Percentiles rank a stretch among this genome's conserved stretches.
phyloP scores from a whole-genome alignment of 495 filamentous ascomycete species.

The Tuber umbilicatum region DNA sequence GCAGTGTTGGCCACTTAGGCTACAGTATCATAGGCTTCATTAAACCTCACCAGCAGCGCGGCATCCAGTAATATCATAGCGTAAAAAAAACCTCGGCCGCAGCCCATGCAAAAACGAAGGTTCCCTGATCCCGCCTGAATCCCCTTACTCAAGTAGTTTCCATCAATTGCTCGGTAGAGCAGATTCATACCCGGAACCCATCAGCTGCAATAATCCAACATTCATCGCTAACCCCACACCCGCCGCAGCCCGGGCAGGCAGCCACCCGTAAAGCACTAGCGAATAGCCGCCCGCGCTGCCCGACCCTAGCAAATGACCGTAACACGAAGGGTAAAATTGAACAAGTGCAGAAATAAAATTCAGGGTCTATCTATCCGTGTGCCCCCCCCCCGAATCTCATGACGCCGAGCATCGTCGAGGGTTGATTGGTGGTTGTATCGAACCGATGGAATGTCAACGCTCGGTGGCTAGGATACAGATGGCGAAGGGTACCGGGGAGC shows the following conservation, averaged over 20 bases:
- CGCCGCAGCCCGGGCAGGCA: neutral
- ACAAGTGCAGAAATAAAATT: neutral
- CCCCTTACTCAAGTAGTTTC: neutral
- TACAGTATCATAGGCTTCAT: neutral
- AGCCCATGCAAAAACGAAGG: neutral
- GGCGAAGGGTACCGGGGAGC: neutral
- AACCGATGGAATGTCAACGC: neutral
- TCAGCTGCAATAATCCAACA: neutral
- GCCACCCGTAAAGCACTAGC: neutral
- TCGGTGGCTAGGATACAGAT: neutral
- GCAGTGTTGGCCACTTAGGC: neutral
- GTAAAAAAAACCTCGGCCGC: neutral
- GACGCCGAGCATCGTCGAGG: neutral
- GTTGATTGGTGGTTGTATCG: neutral
- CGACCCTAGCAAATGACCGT: neutral
- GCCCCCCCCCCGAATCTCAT: neutral
- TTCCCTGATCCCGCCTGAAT: neutral
- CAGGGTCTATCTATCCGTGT: neutral
- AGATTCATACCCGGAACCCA: neutral
- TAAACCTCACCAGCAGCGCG: neutral
- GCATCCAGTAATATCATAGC: neutral
- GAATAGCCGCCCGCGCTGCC: neutral
- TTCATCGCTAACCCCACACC: neutral
- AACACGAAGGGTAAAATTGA: neutral
- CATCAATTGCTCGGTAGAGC: neutral